Conservation (phyloP, 2,329 filamentous ascomycete species). For the Sporothrix sp. region DNA sequence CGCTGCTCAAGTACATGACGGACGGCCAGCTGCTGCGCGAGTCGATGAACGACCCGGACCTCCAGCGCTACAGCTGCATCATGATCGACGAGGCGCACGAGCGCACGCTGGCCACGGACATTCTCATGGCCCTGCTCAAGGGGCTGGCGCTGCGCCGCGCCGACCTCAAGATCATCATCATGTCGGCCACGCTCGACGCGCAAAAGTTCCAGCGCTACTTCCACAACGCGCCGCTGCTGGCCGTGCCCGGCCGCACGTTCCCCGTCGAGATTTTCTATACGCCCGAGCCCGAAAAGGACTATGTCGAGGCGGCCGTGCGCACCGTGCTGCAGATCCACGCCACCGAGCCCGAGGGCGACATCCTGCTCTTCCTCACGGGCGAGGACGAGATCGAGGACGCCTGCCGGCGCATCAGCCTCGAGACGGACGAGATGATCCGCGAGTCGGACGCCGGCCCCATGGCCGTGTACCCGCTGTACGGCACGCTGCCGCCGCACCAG, state of each 20-base stretch:
- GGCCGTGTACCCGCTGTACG: slow-evolving; percentile 87
- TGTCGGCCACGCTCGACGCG: slow-evolving; percentile 94
- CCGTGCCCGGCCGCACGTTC: slow-evolving; percentile 88
- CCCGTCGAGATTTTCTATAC: slow-evolving; percentile 99
- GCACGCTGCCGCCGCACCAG: slow-evolving; percentile 80
- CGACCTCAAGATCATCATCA: slow-evolving; percentile 97
- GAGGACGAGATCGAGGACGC: slow-evolving; percentile 99
- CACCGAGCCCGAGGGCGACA: slow-evolving; percentile 82
- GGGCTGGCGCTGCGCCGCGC: slow-evolving; percentile 71
- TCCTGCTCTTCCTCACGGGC: slow-evolving; percentile 89
- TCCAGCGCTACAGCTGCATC: slow-evolving; percentile 90
- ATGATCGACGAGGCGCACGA: slow-evolving; percentile 99
- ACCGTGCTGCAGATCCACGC: slow-evolving; percentile 97
- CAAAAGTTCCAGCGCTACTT: slow-evolving; percentile 98
- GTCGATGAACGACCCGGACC: slow-evolving; percentile 89
- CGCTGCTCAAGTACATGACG: slow-evolving; percentile 98
- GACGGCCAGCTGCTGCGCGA: slow-evolving; percentile 97
- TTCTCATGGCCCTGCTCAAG: slow-evolving; percentile 93
- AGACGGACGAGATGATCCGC: slow-evolving; percentile 82
- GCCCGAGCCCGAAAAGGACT: slow-evolving; percentile 88
- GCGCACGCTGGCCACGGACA: slow-evolving; percentile 91
- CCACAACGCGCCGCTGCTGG: slow-evolving; percentile 82
- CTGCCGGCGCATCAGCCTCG: slow-evolving; percentile 79
- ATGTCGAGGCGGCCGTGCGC: slow-evolving; percentile 87
- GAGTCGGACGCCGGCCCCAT: slow-evolving; percentile 88